Percentiles rank a stretch among this genome's conserved stretches.
phyloP scores from a whole-genome alignment of 2,329 filamentous ascomycete species.

The Aspergillus alliaceus region DNA sequence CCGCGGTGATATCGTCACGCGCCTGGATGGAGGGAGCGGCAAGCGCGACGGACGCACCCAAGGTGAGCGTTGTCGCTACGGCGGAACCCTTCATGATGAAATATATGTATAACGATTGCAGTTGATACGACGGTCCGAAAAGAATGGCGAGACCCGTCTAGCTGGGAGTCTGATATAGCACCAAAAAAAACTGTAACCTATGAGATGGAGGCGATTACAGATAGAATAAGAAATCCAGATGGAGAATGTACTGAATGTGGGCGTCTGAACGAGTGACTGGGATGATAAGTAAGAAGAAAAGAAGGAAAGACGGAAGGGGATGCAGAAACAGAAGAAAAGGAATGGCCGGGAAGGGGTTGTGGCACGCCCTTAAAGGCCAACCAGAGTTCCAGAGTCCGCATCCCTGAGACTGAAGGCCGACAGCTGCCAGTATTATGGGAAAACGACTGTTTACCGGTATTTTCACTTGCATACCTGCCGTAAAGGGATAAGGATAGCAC shows the following conservation, averaged over 20 bases:
- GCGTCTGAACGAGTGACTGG: slow-evolving; percentile 1
- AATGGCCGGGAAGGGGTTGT: slow-evolving; percentile 4
- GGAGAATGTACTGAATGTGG: slow-evolving; percentile 1
- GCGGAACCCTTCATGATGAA: slow-evolving; percentile 56
- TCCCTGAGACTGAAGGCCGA: background rate
- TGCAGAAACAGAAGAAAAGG: slow-evolving; percentile 1
- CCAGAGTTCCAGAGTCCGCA: background rate
- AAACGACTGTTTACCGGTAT: background rate
- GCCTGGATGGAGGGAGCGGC: slow-evolving; percentile 42
- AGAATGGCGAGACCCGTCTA: background rate
- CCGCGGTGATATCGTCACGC: slow-evolving; percentile 52
- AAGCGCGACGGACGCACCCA: slow-evolving; percentile 48
- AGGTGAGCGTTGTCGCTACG: slow-evolving; percentile 47
- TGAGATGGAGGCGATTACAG: no score
- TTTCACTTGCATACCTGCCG: background rate
- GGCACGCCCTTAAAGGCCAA: slow-evolving; percentile 5
- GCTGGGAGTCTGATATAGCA: no score
- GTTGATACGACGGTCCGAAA: background rate
- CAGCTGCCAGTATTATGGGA: background rate
- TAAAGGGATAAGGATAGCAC: background rate
- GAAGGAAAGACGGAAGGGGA: slow-evolving; percentile 11
- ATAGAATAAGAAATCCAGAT: background rate
- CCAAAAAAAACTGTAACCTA: no score
- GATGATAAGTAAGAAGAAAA: slow-evolving; percentile 5
- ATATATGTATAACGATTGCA: slow-evolving; percentile 3